Evolutionary conservation across 2,329 filamentous ascomycete species (phyloP), one percentile per base, ranked within the genome.

Genomic region (Monosporascus cannonballus): DNA sequence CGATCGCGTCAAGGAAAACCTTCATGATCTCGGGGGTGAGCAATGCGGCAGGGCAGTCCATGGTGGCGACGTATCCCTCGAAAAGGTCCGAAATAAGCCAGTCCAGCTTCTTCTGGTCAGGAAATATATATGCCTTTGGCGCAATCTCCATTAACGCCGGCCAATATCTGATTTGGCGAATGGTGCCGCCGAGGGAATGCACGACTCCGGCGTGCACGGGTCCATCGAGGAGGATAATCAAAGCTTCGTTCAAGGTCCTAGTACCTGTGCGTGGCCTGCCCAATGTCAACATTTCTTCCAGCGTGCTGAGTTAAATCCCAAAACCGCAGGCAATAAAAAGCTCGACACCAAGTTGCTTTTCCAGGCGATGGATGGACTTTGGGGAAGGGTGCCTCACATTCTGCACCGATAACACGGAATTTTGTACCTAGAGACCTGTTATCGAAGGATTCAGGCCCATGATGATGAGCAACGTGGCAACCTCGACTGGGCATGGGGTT

Each of bases 1-100:
- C 75, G 50, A 73, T 70, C 18, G 77, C 76, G 38, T 78, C 70
- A 0, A 77, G 77, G 57, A 76, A 79, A 36, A 78, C 61, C 38
- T 72, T 68, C 61, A 79, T 64, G 50, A 79, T 67, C 55, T 79
- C 75, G 41, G 72, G 70, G 20, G 66, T 70, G 17, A 79, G 69
- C 20, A 71, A 61, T 36, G 59, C 67, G 4, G 70, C 69, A 2
- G 76, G 76, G 30, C 71, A 64, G 60, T 80, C 77, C 63, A 69
- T 68, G 49, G 64, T 68, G 36, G 67, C 68, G 48, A 67, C 65
- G 57, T 72, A 63, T 56, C 70, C 65, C 54, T 71, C 61, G 51
- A 71, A 55, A 52, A 69, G 58, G 49, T 67, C 62, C 50, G 66
- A 57, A 49, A 71, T 42, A 51, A 72, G 63, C 64, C 67, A 68